These are phyloP conservation scores for Yamadazyma aaseri DNA, from an alignment of 1,139 yeast species.

Conservation along the genomic window DNA sequence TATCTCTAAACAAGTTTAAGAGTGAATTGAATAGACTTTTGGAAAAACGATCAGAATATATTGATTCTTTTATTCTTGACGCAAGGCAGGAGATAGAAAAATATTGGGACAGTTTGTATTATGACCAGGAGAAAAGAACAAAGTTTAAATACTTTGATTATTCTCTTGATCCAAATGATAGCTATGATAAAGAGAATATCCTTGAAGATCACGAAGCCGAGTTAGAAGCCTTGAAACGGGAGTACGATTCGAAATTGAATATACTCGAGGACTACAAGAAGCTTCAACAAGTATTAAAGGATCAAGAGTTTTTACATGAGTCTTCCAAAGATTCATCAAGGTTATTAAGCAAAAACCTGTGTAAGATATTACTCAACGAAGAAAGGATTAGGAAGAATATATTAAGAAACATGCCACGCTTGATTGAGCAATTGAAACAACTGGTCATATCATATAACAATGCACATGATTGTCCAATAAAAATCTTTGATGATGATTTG, in stretches of 20 bases:
- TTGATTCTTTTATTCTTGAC: conserved; percentile 66
- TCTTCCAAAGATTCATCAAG: conserved; percentile 82
- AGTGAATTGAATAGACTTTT: conserved; percentile 58
- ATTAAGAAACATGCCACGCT: conserved; percentile 63
- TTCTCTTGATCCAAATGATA: conserved; percentile 28
- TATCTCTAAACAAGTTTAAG: conserved; percentile 40
- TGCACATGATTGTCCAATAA: conserved; percentile 25
- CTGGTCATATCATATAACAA: conserved; percentile 51
- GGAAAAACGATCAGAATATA: conserved; percentile 57
- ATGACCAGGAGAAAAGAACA: conserved; percentile 44
- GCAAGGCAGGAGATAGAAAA: conserved; percentile 56
- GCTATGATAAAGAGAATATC: conserved; percentile 52
- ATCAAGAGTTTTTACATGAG: conserved; percentile 61
- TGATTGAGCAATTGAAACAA: conserved; percentile 50
- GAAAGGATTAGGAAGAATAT: conserved; percentile 72
- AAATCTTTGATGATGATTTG: conserved; percentile 48
- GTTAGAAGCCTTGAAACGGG: conserved; percentile 47
- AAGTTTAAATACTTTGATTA: conserved; percentile 35
- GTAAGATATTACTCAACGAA: conserved; percentile 75
- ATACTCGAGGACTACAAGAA: conserved; percentile 55
- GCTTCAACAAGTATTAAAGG: conserved; percentile 55
- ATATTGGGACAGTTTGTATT: conserved; percentile 64
- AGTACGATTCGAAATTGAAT: conserved; percentile 52
- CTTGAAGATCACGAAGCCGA: conserved; percentile 65
- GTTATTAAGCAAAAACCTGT: conserved; percentile 71